Evolutionary conservation across 2,329 filamentous ascomycete genomes (phyloP), one percentile per base, ranked within the genome.

Genomic region (Colletotrichum nymphaeae): DNA sequence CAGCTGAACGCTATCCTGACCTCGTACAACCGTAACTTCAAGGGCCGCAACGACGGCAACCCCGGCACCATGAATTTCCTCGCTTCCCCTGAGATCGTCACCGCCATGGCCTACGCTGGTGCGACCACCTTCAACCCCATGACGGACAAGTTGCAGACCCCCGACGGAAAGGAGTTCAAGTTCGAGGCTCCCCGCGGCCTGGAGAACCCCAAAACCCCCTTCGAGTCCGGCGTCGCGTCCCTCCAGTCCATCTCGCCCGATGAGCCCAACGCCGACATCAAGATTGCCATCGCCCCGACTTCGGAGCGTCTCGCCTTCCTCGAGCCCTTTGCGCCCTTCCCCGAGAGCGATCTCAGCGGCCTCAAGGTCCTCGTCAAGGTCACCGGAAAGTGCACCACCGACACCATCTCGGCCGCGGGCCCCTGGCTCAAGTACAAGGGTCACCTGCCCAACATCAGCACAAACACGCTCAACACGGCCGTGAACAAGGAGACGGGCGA

Each of bases 351-450:
- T 67, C 89, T 98, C 35, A 86, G 88, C 55, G 92, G 90, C 32
- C 90, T 99, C 60, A 92, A 92, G 64, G 95, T 99, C 22, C 92
- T 99, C 19, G 96, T 97, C 88, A 98, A 98, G 86, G 93, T 98
- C 76, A 93, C 95, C 76, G 97, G 97, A 76, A 98, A 99, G 86
- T 99, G 97, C 88, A 99, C 97, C 70, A 99, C 97, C 56, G 97
- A 99, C 85, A 98, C 97, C 78, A 99, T 99, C 84, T 98, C 95
- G 49, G 96, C 96, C 42, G 96, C 96, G 1, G 96, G 96, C 6
- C 96, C 96, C 19, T 98, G 96, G 96, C 91, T 99, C 77, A 98
- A 98, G 86, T 99, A 98, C 91, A 98, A 98, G 88, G 97, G 97
- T 75, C 97, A 99, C 84, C 91, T 99, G 75, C 95, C 97, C 83